Percentiles rank a stretch among this genome's conserved stretches.
These are phyloP conservation scores for Dactylellina haptotyla DNA, from an alignment of 2,329 filamentous ascomycete species.

Conservation along the genomic window DNA sequence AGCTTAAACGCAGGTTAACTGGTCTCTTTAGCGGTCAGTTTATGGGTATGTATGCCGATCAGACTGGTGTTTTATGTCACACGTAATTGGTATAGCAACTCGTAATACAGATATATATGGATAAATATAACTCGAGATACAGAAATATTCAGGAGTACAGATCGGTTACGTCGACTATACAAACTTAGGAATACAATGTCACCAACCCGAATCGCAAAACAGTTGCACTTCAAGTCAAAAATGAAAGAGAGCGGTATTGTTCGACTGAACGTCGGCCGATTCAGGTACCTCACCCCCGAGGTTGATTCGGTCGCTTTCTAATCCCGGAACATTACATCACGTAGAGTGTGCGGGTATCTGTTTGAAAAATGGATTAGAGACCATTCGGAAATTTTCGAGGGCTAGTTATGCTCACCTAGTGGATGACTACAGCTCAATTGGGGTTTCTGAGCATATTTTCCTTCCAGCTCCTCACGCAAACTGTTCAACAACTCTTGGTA, in stretches of 20 bases:
- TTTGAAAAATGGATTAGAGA: background rate
- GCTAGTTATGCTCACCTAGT: constrained; percentile 72
- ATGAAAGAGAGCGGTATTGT: background rate
- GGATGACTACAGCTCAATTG: constrained; percentile 97
- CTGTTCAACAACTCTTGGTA: constrained; percentile 96
- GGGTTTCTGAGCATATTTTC: constrained; percentile 92
- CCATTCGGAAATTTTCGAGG: too few species aligned
- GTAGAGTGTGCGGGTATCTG: constrained; percentile 46
- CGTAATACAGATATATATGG: background rate
- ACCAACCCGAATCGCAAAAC: constrained; percentile 9
- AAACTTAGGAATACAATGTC: constrained; percentile 13
- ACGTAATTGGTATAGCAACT: background rate
- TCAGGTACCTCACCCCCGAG: background rate
- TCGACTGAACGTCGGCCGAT: background rate
- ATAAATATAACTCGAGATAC: background rate
- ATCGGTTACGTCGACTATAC: constrained; percentile 3
- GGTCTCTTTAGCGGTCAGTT: too few species aligned
- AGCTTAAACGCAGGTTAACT: background rate
- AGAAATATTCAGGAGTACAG: constrained; percentile 13
- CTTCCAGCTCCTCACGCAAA: constrained; percentile 86
- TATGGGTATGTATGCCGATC: too few species aligned
- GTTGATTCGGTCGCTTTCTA: too few species aligned
- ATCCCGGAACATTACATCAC: constrained; percentile 30
- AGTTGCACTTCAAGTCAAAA: background rate
- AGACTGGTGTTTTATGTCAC: too few species aligned